Conservation (phyloP, 139 green algal genomes). For the Zygnema cylindricum region DNA sequence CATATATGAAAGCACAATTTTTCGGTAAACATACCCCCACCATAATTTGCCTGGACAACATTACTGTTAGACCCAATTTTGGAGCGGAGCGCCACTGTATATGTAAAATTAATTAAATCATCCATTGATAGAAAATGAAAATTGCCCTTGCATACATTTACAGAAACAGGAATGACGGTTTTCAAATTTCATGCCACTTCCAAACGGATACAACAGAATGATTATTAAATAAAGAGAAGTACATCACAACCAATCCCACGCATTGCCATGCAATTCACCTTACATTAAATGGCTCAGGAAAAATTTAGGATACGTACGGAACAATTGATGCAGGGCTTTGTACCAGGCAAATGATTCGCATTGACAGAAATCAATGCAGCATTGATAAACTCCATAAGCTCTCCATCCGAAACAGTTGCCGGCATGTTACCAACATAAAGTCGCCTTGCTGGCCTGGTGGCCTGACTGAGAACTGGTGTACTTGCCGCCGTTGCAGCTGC, state of each 20-base stretch:
- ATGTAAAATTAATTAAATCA: too few relatives aligned
- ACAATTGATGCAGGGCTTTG: slow-evolving; percentile 56
- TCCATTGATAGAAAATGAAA: too few relatives aligned
- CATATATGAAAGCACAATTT: neutral
- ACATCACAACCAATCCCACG: neutral
- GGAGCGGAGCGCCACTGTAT: neutral
- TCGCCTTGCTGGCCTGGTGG: slow-evolving; percentile 47
- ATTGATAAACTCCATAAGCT: slow-evolving; percentile 60
- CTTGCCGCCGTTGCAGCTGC: neutral
- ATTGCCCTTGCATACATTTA: too few relatives aligned
- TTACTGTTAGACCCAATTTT: neutral
- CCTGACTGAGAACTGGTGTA: slow-evolving; percentile 37
- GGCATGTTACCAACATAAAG: slow-evolving; percentile 59
- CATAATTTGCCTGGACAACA: neutral
- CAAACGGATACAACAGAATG: too few relatives aligned
- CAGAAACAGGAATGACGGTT: too few relatives aligned
- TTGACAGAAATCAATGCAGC: slow-evolving; percentile 41
- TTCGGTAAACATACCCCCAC: neutral
- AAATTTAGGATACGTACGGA: slow-evolving; percentile 12
- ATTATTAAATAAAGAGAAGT: neutral
- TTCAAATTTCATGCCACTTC: too few relatives aligned
- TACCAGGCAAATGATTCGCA: slow-evolving; percentile 39
- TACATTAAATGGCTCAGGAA: slow-evolving; percentile 4
- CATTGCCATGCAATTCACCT: neutral
- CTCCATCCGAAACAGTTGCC: slow-evolving; percentile 31